phyloP scores from a whole-genome alignment of 2,329 filamentous ascomycete genomes.

The Fusarium albosuccineum region DNA sequence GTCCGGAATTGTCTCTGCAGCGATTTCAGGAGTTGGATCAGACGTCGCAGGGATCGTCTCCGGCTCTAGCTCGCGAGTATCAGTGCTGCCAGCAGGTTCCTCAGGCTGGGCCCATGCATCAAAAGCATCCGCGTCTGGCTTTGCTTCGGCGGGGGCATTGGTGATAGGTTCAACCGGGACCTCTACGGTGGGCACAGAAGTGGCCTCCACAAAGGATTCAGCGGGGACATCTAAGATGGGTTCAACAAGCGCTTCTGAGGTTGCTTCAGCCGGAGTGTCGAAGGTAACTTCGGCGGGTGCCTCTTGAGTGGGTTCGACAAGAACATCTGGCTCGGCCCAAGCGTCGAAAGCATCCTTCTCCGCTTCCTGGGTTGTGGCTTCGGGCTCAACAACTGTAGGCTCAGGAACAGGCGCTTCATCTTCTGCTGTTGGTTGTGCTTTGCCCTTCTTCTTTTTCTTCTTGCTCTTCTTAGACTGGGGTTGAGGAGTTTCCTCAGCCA shows the following conservation, averaged over 20 bases:
- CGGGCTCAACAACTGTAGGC: constrained; percentile 4
- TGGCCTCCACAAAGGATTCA: neutral
- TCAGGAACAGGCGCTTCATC: constrained; percentile 14
- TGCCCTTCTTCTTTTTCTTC: constrained; percentile 47
- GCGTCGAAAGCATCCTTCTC: constrained; percentile 35
- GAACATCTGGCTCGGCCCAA: constrained; percentile 8
- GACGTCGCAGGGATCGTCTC: constrained; percentile 6
- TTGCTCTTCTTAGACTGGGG: constrained; percentile 38
- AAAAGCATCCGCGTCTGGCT: constrained; percentile 30
- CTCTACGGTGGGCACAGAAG: neutral
- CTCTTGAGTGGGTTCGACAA: too few relatives aligned
- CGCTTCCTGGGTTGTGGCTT: constrained; percentile 12
- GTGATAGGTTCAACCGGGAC: too few relatives aligned
- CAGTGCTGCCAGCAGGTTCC: neutral
- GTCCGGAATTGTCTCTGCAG: constrained; percentile 14
- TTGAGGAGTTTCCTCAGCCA: constrained; percentile 8
- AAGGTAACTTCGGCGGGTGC: too few relatives aligned
- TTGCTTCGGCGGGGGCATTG: constrained; percentile 5
- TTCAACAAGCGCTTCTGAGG: neutral
- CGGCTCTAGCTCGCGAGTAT: constrained; percentile 10
- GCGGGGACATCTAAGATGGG: neutral
- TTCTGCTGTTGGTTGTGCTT: constrained; percentile 19
- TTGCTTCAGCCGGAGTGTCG: too few relatives aligned
- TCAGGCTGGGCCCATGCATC: constrained; percentile 36
- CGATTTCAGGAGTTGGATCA: constrained; percentile 22